These are phyloP conservation scores for Panicum hallii DNA, from an alignment of 202 grass and related monocot species.

Conservation along the genomic window DNA sequence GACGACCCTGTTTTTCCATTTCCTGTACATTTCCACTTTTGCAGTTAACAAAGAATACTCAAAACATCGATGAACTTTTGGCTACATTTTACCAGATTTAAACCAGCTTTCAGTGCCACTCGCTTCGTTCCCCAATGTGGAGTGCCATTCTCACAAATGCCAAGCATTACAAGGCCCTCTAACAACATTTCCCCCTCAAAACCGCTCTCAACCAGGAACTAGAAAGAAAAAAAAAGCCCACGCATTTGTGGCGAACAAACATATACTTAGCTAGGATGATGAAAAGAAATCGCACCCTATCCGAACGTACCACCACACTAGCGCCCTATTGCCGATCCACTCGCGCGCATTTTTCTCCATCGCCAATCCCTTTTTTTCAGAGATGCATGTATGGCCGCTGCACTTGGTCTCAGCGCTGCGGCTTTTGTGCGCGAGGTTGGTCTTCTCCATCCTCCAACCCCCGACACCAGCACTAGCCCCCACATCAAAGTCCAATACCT, in stretches of 20 bases:
- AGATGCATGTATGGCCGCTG: constrained; percentile 36
- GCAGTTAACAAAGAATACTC: neutral
- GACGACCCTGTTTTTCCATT: neutral
- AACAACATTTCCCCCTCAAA: neutral
- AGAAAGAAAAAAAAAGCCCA: neutral
- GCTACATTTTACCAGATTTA: neutral
- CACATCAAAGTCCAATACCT: constrained; percentile 48
- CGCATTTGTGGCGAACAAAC: constrained; percentile 41
- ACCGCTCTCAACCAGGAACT: neutral
- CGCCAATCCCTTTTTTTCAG: neutral
- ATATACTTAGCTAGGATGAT: constrained; percentile 19
- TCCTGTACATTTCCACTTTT: neutral
- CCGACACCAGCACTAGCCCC: constrained; percentile 21
- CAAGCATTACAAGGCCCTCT: neutral
- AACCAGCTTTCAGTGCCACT: neutral
- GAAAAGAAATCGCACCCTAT: constrained; percentile 44
- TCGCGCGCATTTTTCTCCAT: constrained; percentile 1
- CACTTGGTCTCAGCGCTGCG: neutral
- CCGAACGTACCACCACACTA: constrained; percentile 28
- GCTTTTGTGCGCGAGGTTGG: constrained; percentile 37
- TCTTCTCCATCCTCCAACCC: constrained; percentile 11
- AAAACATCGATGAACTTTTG: neutral
- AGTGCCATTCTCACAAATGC: neutral
- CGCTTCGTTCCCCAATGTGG: neutral
- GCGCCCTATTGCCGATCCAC: constrained; percentile 15